These are phyloP conservation scores for Alternaria novae-zelandiae DNA, from an alignment of 2,329 filamentous ascomycete genomes.

Conservation along the genomic window DNA sequence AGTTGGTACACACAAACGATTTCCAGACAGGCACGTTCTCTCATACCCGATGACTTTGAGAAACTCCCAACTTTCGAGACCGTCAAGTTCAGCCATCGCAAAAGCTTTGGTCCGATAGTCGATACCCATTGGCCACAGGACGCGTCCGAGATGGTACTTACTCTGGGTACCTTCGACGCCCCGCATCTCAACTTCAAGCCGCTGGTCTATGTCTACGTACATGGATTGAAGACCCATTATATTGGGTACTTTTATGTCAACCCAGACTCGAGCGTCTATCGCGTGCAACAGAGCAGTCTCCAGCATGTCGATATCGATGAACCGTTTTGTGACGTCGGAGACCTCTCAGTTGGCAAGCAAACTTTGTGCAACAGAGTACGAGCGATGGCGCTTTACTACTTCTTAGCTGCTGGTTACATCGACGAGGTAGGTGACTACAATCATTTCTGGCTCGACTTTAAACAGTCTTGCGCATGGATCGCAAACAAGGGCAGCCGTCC, in stretches of 20 bases:
- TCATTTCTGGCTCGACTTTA: background rate
- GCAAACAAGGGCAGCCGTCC: background rate
- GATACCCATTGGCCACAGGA: background rate
- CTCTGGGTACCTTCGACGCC: background rate
- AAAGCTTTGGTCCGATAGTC: background rate
- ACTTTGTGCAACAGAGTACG: background rate
- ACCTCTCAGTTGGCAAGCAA: background rate
- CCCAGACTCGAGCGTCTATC: background rate
- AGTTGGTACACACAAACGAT: background rate
- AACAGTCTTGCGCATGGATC: background rate
- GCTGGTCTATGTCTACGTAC: background rate
- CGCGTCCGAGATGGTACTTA: background rate
- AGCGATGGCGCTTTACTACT: background rate
- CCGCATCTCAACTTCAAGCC: accelerated
- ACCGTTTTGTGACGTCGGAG: background rate
- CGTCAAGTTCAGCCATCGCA: background rate
- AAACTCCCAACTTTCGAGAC: background rate
- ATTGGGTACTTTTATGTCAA: background rate
- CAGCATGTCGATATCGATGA: background rate
- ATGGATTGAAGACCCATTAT: background rate
- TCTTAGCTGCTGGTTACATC: background rate
- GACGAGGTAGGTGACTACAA: too few species aligned
- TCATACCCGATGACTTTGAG: background rate
- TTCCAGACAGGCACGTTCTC: background rate
- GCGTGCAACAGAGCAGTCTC: accelerated